Evolutionary conservation across 768 basidiomycete species (phyloP), one percentile per base, ranked within the genome.

Genomic region (Termitomyces sp.): DNA sequence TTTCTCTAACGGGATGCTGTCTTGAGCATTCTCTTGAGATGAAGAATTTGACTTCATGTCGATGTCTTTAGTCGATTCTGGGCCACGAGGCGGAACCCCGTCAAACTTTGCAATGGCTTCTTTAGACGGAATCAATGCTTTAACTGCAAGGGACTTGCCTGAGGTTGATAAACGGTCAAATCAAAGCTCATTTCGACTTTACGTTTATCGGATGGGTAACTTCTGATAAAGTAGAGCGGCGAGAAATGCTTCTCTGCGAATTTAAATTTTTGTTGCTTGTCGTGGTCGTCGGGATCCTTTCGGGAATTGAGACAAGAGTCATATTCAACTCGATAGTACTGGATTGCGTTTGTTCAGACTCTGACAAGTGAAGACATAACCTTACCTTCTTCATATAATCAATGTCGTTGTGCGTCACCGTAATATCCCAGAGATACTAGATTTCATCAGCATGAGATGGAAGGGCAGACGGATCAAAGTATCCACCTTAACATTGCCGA

Each of bases 161-260:
- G 77, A 7, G 78, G 75, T 66, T 80, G 79, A 61, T 80, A 81
- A 59, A 74, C 69, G 9, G 77, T 79, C 32, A 80, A 64, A 61
- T 81, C 79, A 65, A 81, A 82, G 62, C 76, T 78, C 81, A 81
- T 82, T 65, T 82, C 80, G 47, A 81, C 72, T 71, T 77, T 80
- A 37, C 67, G 70, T 60, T 73, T 78, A 62, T 79, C 78, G 27
- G 68, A 54, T 6, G 71, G 72, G 52, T 82, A 77, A 52, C 74
- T 76, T 59, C 74, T 71, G 33, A 78, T 79, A 62, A 76, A 81
- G 62, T 81, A 80, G 16, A 81, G 71, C 3, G 78, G 78, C 1
- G 72, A 66, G 61, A 79, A 81, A 53, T 73, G 69, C 32, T 71
- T 69, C 50, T 72, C 61, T 1, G 76, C 77, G 53, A 78, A 77